A percentile compares a stretch with the other conserved stretches of the same genome.
phyloP scores from a whole-genome alignment of 495 filamentous ascomycete species.

The Astrothelium macrocarpum region DNA sequence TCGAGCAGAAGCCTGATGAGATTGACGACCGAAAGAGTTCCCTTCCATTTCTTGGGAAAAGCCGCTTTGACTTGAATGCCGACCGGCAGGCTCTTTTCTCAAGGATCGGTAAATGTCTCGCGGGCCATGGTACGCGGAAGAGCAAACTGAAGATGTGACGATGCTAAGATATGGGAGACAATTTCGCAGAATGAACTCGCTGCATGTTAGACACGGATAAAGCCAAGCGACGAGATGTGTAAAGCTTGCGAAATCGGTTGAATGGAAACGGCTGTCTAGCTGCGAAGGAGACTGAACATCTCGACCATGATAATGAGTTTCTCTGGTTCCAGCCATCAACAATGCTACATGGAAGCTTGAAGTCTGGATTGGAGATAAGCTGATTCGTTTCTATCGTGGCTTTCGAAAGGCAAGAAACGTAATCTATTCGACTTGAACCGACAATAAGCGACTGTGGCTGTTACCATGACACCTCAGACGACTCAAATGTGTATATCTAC shows the following conservation, averaged over 20 bases:
- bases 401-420: constrained; percentile 22
- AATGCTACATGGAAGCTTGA: constrained; percentile 15
- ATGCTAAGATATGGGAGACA: neutral
- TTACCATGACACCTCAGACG: constrained; percentile 16
- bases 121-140: neutral
- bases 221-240: constrained; percentile 13
- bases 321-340: constrained; percentile 10
- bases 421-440: no score
- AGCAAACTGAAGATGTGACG: neutral
- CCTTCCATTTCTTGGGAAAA: constrained; percentile 27
- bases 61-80: constrained; percentile 26
- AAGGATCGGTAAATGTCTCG: neutral
- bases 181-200: neutral
- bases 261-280: constrained; percentile 21
- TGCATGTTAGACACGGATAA: neutral
- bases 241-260: constrained; percentile 29
- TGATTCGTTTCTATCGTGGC: constrained; percentile 20
- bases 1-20: constrained; percentile 28
- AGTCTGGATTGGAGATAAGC: constrained; percentile 24
- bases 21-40: constrained; percentile 27
- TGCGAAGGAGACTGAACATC: constrained; percentile 27
- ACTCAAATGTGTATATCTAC: constrained; percentile 25
- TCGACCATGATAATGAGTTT: constrained; percentile 21
- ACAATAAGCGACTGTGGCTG: constrained; percentile 5
- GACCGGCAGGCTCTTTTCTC: constrained; percentile 18